Evolutionary conservation across 768 basidiomycete species (phyloP).

Genomic region (Serendipita sp.): DNA sequence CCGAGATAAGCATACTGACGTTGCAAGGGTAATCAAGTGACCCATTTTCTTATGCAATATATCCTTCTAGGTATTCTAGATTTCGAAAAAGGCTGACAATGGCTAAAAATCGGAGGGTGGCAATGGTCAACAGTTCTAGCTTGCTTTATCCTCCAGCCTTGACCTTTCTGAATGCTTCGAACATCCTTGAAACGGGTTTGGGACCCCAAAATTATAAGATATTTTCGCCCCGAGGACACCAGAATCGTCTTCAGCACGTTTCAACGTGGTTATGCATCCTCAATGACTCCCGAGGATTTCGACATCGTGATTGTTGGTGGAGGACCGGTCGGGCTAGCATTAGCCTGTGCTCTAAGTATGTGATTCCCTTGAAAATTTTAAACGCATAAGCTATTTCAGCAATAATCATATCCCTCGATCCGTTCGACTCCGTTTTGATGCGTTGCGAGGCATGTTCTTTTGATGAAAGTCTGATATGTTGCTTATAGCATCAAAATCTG

Average conservation of each 20-base stretch:
- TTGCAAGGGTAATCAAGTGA: slow-evolving; percentile 75
- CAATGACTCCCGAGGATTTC: slow-evolving; percentile 27
- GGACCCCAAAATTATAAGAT: background rate
- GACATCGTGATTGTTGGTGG: slow-evolving; percentile 93
- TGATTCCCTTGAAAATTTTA: background rate
- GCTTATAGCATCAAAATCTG: background rate
- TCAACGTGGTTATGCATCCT: background rate
- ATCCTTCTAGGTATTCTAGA: background rate
- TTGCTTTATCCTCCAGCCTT: background rate
- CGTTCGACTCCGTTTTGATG: too few species aligned
- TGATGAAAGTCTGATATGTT: background rate
- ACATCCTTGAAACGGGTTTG: background rate
- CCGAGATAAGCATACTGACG: slow-evolving; percentile 31
- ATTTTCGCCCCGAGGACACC: background rate
- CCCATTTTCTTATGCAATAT: slow-evolving; percentile 33
- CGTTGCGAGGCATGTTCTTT: too few species aligned
- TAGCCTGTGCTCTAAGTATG: slow-evolving; percentile 75
- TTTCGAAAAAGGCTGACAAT: background rate
- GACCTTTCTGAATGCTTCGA: background rate
- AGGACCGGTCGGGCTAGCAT: slow-evolving; percentile 77
- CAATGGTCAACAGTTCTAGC: background rate
- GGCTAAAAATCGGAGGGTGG: background rate
- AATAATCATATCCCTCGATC: too few species aligned
- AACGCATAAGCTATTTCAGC: background rate
- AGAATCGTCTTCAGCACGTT: background rate